phyloP scores from a whole-genome alignment of 331 rosid genomes.

The Spiraea crenata region DNA sequence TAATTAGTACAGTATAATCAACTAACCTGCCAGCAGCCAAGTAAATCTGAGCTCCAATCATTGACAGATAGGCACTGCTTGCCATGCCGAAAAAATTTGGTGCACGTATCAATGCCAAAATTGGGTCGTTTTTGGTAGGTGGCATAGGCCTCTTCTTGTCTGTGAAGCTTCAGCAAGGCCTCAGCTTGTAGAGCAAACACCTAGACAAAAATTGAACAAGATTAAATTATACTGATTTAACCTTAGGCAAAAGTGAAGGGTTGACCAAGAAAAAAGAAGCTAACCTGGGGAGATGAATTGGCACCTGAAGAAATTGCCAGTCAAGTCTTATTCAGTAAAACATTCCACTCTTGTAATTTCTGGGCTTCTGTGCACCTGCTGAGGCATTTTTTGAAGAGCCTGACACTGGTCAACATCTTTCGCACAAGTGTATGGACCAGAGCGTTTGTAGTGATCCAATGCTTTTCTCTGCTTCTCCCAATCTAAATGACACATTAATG shows the following conservation, averaged over 20 bases:
- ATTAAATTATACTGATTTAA: neutral
- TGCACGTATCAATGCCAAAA: constrained; percentile 48
- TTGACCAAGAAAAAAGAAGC: constrained; percentile 13
- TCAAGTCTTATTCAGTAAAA: constrained; percentile 59
- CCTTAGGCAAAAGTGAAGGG: constrained; percentile 11
- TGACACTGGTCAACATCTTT: constrained; percentile 46
- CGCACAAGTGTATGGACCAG: constrained; percentile 35
- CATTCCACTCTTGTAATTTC: constrained; percentile 55
- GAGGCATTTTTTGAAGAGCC: constrained; percentile 54
- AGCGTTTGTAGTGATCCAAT: constrained; percentile 40
- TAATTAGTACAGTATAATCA: too few species aligned
- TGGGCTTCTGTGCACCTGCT: constrained; percentile 55
- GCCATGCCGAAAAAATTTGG: constrained; percentile 53
- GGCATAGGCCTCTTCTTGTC: constrained; percentile 69
- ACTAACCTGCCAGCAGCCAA: constrained; percentile 83
- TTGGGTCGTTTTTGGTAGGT: constrained; percentile 56
- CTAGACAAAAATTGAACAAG: constrained; percentile 24
- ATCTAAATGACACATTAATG: constrained; percentile 36
- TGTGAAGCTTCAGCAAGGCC: constrained; percentile 68
- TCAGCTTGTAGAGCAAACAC: constrained; percentile 80
- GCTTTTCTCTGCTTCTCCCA: constrained; percentile 84
- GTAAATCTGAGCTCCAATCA: constrained; percentile 62
- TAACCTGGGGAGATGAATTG: constrained; percentile 76
- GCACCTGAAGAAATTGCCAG: constrained; percentile 66
- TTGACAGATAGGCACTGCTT: constrained; percentile 43